Percentiles rank a stretch among this genome's conserved stretches.
Conservation (phyloP, 2,329 filamentous ascomycete genomes). For the Diplodia intermedia region DNA sequence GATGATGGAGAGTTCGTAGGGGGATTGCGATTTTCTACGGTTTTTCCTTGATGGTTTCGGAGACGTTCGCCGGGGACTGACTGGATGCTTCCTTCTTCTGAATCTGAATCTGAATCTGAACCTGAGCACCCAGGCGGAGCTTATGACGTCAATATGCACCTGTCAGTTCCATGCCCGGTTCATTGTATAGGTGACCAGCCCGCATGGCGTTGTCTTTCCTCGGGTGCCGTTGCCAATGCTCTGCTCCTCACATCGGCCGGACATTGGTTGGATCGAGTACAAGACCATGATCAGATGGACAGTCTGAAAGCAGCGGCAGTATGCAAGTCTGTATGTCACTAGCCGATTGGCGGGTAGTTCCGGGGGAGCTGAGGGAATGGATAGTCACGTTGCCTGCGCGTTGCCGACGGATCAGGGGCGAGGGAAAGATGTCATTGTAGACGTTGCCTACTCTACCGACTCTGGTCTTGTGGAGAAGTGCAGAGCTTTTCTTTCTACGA, state of each 20-base stretch:
- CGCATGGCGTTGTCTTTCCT: not conserved
- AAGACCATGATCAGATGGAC: not conserved
- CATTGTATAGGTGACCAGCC: not conserved
- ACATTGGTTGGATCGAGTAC: not conserved
- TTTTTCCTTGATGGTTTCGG: too few relatives aligned
- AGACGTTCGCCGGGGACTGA: not conserved
- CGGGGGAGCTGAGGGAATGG: not conserved
- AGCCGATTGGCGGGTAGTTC: not conserved
- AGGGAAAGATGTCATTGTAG: not conserved
- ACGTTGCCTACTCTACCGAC: not conserved
- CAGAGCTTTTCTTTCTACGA: not conserved
- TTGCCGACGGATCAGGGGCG: not conserved
- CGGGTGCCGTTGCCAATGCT: not conserved
- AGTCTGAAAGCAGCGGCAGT: not conserved
- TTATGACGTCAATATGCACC: not conserved
- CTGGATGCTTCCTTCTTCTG: not conserved
- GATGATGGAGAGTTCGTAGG: not conserved
- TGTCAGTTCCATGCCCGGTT: not conserved
- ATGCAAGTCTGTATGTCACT: not conserved
- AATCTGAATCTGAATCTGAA: too few relatives aligned
- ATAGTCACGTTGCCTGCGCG: not conserved
- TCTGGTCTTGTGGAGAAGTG: not conserved
- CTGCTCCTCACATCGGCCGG: not conserved
- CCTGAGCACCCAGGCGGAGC: too few relatives aligned
- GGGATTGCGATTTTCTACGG: too few relatives aligned